phyloP scores from a whole-genome alignment of 495 filamentous ascomycete genomes.

The Annulohypoxylon nitens region DNA sequence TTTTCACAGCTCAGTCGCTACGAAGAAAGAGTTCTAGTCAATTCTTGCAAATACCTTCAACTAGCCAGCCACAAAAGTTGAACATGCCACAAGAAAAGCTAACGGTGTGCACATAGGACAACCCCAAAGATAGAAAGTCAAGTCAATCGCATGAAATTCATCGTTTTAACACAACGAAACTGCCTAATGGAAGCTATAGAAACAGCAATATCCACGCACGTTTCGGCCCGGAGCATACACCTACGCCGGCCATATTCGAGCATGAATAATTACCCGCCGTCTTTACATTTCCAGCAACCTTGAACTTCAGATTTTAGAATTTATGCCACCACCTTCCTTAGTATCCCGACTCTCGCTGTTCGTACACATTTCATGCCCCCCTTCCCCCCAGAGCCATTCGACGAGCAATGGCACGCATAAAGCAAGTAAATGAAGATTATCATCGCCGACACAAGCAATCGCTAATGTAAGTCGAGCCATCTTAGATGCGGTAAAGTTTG shows the following conservation, averaged over 20 bases:
- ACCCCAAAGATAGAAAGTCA: background rate
- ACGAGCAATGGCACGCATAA: background rate
- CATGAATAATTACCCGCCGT: background rate
- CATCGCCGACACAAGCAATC: background rate
- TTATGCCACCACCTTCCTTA: background rate
- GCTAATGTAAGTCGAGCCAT: background rate
- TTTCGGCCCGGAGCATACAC: background rate
- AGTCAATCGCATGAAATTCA: background rate
- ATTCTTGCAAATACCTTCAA: background rate
- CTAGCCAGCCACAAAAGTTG: background rate
- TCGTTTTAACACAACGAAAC: background rate
- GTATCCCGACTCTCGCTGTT: background rate
- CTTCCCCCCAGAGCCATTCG: background rate
- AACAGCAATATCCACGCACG: background rate
- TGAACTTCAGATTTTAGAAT: background rate
- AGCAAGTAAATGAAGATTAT: background rate
- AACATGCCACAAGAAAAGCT: background rate
- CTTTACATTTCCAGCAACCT: background rate
- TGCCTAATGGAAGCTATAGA: constrained; percentile 1
- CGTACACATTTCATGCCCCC: background rate
- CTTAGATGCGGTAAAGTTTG: too few relatives aligned
- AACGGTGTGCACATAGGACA: background rate
- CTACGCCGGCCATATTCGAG: background rate
- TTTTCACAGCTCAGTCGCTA: background rate
- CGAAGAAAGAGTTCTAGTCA: background rate